Evolutionary conservation across 768 basidiomycete genomes (phyloP).

Genomic region (Termitomyces bulborhizus): DNA sequence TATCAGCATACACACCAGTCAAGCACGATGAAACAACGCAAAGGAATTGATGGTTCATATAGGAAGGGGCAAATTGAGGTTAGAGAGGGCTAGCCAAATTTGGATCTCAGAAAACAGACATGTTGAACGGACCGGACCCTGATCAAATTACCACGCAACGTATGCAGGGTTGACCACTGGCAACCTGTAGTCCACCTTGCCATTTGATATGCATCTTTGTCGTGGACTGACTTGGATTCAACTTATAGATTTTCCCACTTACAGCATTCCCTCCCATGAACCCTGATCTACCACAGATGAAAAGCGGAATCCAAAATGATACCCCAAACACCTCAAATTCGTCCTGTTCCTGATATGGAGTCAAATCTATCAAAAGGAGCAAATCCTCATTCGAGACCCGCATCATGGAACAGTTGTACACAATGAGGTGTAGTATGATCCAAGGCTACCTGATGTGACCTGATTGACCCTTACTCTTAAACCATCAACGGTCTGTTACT

Average conservation of each 20-base stretch:
- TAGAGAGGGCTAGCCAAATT: neutral
- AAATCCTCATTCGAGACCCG: constrained; percentile 2
- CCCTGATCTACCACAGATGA: neutral
- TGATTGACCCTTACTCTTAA: constrained; percentile 6
- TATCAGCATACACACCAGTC: neutral
- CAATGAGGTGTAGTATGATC: constrained; percentile 2
- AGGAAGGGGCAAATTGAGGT: too few species aligned
- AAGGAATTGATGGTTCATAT: neutral
- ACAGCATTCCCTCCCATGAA: too few species aligned
- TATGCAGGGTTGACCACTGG: too few species aligned
- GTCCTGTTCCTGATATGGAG: neutral
- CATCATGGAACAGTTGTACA: constrained; percentile 8
- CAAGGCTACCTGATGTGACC: constrained; percentile 4
- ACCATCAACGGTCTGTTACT: constrained; percentile 6
- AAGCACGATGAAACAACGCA: neutral
- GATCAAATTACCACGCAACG: neutral
- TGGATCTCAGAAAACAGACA: neutral
- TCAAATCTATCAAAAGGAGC: constrained; percentile 12
- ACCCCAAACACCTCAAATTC: neutral
- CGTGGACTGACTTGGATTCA: neutral
- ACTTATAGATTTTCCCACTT: neutral
- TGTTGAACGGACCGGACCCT: neutral
- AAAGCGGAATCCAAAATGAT: neutral
- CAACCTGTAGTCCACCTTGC: too few species aligned
- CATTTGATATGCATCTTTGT: too few species aligned